Conservation (phyloP, 2,329 filamentous ascomycete species). For the Fonsecaea monophora region DNA sequence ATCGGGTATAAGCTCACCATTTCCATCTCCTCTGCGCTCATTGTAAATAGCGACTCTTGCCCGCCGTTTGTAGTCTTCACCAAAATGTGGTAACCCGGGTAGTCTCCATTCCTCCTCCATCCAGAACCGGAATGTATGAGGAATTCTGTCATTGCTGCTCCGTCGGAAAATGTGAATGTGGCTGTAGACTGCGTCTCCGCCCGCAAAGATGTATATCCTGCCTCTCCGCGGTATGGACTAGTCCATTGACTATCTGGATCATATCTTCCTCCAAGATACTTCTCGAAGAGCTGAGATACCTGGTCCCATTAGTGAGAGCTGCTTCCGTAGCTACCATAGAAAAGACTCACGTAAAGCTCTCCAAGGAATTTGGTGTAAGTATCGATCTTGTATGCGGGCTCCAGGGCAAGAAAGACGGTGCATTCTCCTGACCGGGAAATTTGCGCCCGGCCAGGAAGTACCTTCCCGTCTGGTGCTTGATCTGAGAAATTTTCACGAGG, state of each 20-base stretch:
- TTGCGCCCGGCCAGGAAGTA: not conserved
- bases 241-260: not conserved
- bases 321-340: not conserved
- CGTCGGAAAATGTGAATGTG: constrained; percentile 1
- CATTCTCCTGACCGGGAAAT: not conserved
- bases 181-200: not conserved
- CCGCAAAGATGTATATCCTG: not conserved
- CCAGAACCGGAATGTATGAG: constrained; percentile 1
- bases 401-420: not conserved
- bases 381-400: not conserved
- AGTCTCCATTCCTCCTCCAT: constrained; percentile 1
- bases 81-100: not conserved
- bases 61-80: constrained; percentile 4
- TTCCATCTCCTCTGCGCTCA: constrained; percentile 1
- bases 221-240: not conserved
- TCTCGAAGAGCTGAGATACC: constrained; percentile 1
- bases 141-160: constrained; percentile 2
- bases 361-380: not conserved
- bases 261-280: constrained; percentile 1
- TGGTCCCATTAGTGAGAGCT: not conserved
- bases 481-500: not conserved
- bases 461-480: not conserved
- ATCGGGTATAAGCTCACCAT: not conserved
- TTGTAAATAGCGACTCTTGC: not conserved
- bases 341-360: not conserved